These are phyloP conservation scores for Linanthus parryae DNA, from an alignment of 148 eudicot species.

Conservation along the genomic window DNA sequence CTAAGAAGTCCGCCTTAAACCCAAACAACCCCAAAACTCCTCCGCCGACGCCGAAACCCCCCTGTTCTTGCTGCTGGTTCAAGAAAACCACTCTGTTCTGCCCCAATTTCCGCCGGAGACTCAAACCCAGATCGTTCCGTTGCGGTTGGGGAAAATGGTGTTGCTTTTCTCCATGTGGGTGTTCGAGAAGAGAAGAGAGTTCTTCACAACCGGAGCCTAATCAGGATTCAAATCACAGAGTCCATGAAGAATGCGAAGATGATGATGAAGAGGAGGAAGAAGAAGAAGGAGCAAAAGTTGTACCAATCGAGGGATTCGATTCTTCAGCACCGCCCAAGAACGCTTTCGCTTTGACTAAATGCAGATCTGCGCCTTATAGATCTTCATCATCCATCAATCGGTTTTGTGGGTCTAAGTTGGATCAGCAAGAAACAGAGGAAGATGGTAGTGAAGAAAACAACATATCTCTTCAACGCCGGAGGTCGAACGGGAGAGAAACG, in stretches of 20 bases:
- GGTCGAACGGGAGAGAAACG: too few relatives aligned
- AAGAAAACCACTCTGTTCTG: too few relatives aligned
- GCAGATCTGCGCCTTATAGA: constrained; percentile 78
- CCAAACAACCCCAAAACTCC: too few relatives aligned
- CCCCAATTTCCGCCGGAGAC: too few relatives aligned
- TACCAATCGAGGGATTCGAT: background rate
- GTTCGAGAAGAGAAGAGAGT: too few relatives aligned
- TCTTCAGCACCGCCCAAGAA: constrained; percentile 70
- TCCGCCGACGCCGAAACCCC: constrained; percentile 1
- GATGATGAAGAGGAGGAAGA: background rate
- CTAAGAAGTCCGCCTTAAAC: too few relatives aligned
- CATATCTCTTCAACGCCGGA: too few relatives aligned
- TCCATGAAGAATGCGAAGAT: background rate
- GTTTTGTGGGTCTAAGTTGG: constrained; percentile 48
- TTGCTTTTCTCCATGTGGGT: constrained; percentile 30
- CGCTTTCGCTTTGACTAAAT: constrained; percentile 59
- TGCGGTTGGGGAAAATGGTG: constrained; percentile 33
- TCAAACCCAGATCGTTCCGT: too few relatives aligned
- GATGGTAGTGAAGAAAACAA: constrained; percentile 12
- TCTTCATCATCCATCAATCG: constrained; percentile 46
- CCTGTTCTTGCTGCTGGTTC: constrained; percentile 19
- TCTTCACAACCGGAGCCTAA: constrained; percentile 1
- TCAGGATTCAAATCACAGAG: too few relatives aligned
- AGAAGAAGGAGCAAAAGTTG: background rate
- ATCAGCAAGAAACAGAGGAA: constrained; percentile 11